These are phyloP conservation scores for Solanum chmielewskii DNA, from an alignment of 257 asterid species.

Conservation along the genomic window DNA sequence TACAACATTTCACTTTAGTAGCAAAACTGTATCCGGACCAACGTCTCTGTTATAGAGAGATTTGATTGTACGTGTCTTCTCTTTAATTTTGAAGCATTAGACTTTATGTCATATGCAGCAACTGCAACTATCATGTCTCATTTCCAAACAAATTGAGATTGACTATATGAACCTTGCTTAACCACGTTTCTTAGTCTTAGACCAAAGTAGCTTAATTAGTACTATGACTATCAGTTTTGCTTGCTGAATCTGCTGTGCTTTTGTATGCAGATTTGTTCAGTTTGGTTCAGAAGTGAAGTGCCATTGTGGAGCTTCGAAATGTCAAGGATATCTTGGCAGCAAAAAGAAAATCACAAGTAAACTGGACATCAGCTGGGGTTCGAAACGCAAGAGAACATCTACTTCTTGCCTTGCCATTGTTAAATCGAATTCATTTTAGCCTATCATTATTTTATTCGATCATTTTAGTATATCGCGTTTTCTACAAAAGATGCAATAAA, in stretches of 20 bases:
- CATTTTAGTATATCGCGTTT: slow-evolving; percentile 12
- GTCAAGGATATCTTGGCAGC: slow-evolving; percentile 73
- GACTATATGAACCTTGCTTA: neutral
- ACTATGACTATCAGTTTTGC: neutral
- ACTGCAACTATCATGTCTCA: neutral
- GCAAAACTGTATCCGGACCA: neutral
- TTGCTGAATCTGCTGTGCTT: neutral
- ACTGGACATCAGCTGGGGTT: slow-evolving; percentile 49
- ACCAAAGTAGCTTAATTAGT: neutral
- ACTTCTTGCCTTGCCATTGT: slow-evolving; percentile 16
- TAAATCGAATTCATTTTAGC: slow-evolving; percentile 2
- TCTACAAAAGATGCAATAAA: neutral
- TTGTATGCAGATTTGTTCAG: slow-evolving; percentile 54
- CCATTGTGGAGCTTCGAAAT: slow-evolving; percentile 70
- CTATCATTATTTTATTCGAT: neutral
- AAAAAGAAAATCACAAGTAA: slow-evolving; percentile 35
- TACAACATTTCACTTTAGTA: neutral
- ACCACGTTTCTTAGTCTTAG: neutral
- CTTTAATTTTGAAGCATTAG: neutral
- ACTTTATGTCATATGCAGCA: neutral
- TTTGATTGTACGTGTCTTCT: neutral
- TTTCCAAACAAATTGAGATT: neutral
- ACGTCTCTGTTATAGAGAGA: neutral
- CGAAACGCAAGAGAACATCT: slow-evolving; percentile 55
- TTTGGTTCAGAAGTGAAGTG: slow-evolving; percentile 84